Base-by-base conservation (phyloP, 441 rosid species). In the Pelargonium myrrhifolium region DNA sequence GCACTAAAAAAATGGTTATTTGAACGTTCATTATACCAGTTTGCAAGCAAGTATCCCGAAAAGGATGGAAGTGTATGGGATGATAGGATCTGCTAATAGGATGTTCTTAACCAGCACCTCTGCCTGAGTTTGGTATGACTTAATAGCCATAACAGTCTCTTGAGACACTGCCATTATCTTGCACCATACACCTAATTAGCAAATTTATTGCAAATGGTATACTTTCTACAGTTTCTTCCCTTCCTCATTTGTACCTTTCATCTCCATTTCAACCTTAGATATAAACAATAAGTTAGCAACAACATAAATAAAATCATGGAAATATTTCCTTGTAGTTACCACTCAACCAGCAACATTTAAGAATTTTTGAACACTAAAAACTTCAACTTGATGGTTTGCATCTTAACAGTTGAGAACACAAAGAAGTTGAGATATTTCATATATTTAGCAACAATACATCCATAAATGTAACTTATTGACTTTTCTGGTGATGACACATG, bases 31-130 rank as follows among this genome's bases (percentile, higher is more conserved):
- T 3, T 49, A 70, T 77, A 87, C 92, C 92, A 81, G 65, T 78
- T 84, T 87, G 79, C 87, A 85, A 72, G 88, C 83, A 70, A 78
- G 71, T 68, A 85, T 76, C 65, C 92, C 89, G 56, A 71, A 66
- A 65, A 87, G 65, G 49, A 87, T 56, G n/a, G 89, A 82, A 56
- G 89, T 84, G 73, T 81, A 85, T 51, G 92, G 89, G 67, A 84
- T 73, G 65, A 68, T 78, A 10, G 85, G 77, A 75, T 81, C 86
- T 17, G 87, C 76, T 55, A 81, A 73, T 53, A 87, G 39, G 72
- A 84, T 84, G 77, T 75, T 65, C 73, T 71, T 78, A 43, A 85
- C 76, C 77, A 87, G 71, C 61, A 64, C 68, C 67, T 84, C 76
- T 14, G 89, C 88, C 66, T 75, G 78, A 45, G 20, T 75, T 62